phyloP scores from a whole-genome alignment of 345 rosid genomes.

The Eucalyptus sp. region DNA sequence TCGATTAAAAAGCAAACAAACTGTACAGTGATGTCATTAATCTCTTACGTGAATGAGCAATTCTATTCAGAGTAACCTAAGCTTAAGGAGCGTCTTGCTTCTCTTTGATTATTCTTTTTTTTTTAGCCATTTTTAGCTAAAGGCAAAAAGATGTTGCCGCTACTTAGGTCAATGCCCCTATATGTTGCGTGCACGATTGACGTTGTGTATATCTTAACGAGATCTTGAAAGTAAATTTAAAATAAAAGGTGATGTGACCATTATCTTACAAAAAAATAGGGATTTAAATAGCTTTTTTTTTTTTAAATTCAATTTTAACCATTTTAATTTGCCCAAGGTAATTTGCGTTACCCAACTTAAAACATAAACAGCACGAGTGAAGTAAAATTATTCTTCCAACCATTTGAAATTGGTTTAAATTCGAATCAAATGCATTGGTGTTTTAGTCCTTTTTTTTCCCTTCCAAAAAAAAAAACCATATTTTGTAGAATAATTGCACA shows the following conservation, averaged over 20 bases:
- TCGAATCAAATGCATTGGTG: not conserved
- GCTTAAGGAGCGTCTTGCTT: not conserved
- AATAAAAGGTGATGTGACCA: not conserved
- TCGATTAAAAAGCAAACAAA: not conserved
- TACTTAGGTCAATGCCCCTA: not conserved
- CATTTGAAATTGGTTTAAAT: not conserved
- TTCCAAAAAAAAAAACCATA: not conserved
- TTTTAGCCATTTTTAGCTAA: not conserved
- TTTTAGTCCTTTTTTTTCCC: not conserved
- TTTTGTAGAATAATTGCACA: not conserved
- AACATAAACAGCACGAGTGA: not conserved
- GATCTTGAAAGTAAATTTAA: not conserved
- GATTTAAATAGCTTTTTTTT: not conserved
- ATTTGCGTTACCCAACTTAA: not conserved
- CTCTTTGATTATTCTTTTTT: not conserved
- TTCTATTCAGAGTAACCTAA: not conserved
- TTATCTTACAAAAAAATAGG: not conserved
- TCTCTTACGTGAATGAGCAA: not conserved
- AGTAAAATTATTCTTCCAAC: not conserved
- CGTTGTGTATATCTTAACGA: not conserved
- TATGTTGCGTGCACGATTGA: not conserved
- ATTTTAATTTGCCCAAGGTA: not conserved
- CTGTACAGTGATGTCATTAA: not conserved
- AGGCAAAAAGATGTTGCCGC: not conserved
- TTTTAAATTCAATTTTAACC: not conserved